Evolutionary conservation across 805 yeast species (phyloP).

Genomic region (Ogataea salicorniae): DNA sequence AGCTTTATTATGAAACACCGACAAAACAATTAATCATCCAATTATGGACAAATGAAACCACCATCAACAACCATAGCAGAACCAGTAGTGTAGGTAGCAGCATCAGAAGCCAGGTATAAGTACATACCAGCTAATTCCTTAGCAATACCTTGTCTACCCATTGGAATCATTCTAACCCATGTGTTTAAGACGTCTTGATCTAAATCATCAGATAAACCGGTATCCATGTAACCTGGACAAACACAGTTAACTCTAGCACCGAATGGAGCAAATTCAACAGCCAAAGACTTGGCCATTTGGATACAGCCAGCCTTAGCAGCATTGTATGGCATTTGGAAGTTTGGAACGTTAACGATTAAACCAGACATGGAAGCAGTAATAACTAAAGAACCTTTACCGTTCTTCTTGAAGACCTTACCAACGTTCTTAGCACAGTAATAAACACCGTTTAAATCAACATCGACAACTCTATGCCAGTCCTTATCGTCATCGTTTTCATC

Average conservation of each 20-base stretch:
- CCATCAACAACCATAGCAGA: slow-evolving; percentile 49
- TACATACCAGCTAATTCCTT: slow-evolving; percentile 50
- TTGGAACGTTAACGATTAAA: slow-evolving; percentile 49
- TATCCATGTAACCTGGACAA: slow-evolving; percentile 49
- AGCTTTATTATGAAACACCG: not conserved
- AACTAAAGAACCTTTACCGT: slow-evolving; percentile 44
- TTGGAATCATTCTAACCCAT: slow-evolving; percentile 34
- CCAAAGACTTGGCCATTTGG: slow-evolving; percentile 43
- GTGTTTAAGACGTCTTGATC: slow-evolving; percentile 23
- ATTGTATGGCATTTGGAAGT: slow-evolving; percentile 46
- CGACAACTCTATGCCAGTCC: slow-evolving; percentile 37
- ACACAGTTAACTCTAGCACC: slow-evolving; percentile 47
- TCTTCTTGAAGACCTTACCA: slow-evolving; percentile 43
- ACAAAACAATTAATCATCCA: not conserved
- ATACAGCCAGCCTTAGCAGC: slow-evolving; percentile 48
- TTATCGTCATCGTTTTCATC: slow-evolving; percentile 30
- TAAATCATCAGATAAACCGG: slow-evolving; percentile 36
- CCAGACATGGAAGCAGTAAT: slow-evolving; percentile 56
- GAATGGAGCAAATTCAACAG: slow-evolving; percentile 44
- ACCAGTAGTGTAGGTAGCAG: slow-evolving; percentile 46
- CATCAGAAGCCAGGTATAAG: slow-evolving; percentile 49
- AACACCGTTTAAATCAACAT: slow-evolving; percentile 47
- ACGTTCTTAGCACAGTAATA: slow-evolving; percentile 49
- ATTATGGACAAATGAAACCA: slow-evolving; percentile 33
- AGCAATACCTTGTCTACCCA: slow-evolving; percentile 48